Conservation (phyloP, 2,329 filamentous ascomycete genomes). For the Colletotrichum chlorophyti region DNA sequence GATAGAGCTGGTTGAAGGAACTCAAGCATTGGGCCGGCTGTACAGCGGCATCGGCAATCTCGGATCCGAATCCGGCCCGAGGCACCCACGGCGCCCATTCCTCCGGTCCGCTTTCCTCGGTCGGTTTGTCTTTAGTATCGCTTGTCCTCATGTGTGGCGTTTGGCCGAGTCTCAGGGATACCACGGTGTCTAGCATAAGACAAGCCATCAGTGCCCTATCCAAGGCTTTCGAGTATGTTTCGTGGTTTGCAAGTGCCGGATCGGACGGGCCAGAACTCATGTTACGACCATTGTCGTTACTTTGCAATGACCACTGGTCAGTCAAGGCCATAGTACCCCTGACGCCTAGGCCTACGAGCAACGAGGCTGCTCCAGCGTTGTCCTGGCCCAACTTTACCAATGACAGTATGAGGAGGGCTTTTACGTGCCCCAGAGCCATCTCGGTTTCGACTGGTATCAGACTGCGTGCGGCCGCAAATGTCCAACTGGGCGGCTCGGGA, state of each 20-base stretch:
- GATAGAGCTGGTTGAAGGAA: slow-evolving; percentile 50
- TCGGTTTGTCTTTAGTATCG: slow-evolving; percentile 49
- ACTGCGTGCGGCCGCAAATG: slow-evolving; percentile 58
- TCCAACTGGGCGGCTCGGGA: slow-evolving; percentile 34
- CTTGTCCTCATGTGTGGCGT: slow-evolving; percentile 58
- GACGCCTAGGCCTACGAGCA: slow-evolving; percentile 70
- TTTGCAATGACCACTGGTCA: not conserved
- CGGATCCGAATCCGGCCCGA: slow-evolving; percentile 44
- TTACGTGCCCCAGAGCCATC: slow-evolving; percentile 49
- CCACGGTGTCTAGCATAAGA: slow-evolving; percentile 66
- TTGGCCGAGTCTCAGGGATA: slow-evolving; percentile 58
- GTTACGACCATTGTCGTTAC: not conserved
- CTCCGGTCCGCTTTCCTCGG: slow-evolving; percentile 72
- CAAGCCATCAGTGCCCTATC: slow-evolving; percentile 55
- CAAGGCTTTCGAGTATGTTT: slow-evolving; percentile 4
- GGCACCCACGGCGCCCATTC: slow-evolving; percentile 78
- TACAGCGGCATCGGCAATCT: slow-evolving; percentile 21
- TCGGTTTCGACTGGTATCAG: slow-evolving; percentile 57
- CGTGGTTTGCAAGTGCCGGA: not conserved
- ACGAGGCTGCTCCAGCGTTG: slow-evolving; percentile 65
- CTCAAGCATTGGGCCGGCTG: slow-evolving; percentile 43
- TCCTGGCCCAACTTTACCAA: slow-evolving; percentile 68
- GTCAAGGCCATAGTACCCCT: slow-evolving; percentile 33
- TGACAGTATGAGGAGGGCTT: slow-evolving; percentile 64
- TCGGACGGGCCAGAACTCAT: not conserved